Base-by-base conservation (phyloP, 257 asterid genomes). In the Plantago elongata region DNA sequence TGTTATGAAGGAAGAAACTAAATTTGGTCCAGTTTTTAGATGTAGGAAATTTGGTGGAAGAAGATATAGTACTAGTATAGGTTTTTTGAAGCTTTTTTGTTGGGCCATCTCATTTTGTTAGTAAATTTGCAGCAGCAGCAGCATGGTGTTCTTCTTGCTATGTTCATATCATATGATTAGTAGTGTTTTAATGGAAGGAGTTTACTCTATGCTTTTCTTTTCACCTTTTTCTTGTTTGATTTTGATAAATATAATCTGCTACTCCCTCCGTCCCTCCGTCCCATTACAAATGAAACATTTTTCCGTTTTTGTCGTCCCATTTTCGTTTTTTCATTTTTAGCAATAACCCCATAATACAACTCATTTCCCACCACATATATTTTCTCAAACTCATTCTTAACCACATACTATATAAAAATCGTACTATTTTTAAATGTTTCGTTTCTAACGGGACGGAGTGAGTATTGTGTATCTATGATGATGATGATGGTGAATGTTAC, bases 121-220 rank as follows among this genome's bases (percentile, higher is more conserved):
- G 67, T 15, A 43, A 43, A 60, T 51, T 62, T 74, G 78, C 65
- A 64, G 69, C 50, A 34, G 40, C 15, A 54, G 59, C 18, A 54
- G 52, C 52, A 11, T 34, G 5, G 0, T 34, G 64, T 61, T 64
- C 44, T 66, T 29, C 30, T 61, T 50, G 13, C 51, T 71, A 51
- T 84, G 75, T 77, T 72, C 65, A 71, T 78, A 60, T 63, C 65
- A 71, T 78, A 60, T 66, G 64, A 46, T 68, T 62, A 51, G 67
- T 70, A 61, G 13, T 49, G 13, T 51, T 29, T 27, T 27, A 27
- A 54, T 54, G 16, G 40, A 54, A 27, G 59, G 12, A 54, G 27
- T 9, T 54, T 22, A 3, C 29, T 54, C 18, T 52, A 13, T 54
- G 14, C 40, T 1, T 5, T 34, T 34, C 40, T 3, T 7, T 34